Conservation (phyloP, 1,139 yeast genomes). For the Candida sanyaensis region DNA sequence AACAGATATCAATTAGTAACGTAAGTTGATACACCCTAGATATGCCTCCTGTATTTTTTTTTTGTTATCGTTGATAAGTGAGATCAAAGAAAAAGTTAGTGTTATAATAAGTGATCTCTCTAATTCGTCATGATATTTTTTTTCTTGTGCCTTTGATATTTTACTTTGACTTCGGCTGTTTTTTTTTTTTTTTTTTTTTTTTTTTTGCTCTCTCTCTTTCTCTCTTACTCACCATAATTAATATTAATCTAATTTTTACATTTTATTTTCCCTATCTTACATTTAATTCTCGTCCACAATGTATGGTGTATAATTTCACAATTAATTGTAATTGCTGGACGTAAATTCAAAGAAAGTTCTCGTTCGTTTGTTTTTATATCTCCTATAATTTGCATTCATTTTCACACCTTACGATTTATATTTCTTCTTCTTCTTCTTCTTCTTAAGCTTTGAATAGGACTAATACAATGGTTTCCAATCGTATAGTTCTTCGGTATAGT, state of each 20-base stretch:
- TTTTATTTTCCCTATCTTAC: no score
- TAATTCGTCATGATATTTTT: background rate
- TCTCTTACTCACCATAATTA: background rate
- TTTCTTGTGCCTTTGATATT: background rate
- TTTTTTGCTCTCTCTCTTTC: background rate
- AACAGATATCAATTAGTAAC: background rate
- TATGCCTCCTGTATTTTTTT: background rate
- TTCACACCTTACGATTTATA: no score
- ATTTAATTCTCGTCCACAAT: no score
- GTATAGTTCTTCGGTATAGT: no score
- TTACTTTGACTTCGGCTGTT: background rate
- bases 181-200: no score
- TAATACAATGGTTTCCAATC: no score
- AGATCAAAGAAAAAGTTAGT: background rate
- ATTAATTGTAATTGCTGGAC: no score
- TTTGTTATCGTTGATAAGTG: conserved; percentile 5
- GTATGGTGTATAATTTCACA: no score
- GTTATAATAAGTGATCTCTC: background rate
- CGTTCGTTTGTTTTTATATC: background rate
- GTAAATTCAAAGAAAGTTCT: background rate
- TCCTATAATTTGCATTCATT: no score
- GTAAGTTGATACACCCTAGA: background rate
- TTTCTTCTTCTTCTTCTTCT: no score
- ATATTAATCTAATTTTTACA: no score
- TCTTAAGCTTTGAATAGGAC: no score